A percentile compares a stretch with the other conserved stretches of the same genome.
These are phyloP conservation scores for Tricladium varicosporioides DNA, from an alignment of 2,329 filamentous ascomycete genomes.

Conservation along the genomic window DNA sequence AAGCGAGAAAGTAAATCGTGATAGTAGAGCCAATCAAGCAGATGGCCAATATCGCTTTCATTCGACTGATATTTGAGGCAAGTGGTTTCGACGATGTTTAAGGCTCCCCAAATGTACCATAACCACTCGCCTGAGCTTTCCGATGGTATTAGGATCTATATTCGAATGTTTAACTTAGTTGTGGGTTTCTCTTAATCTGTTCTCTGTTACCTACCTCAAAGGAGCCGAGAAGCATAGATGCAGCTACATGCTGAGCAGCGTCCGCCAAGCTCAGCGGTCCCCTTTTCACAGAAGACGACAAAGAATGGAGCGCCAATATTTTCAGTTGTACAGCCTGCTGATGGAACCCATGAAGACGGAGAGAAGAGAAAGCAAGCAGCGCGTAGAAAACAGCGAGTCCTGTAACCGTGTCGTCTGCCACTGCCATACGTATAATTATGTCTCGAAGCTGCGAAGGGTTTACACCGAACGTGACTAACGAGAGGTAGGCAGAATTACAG, in stretches of 20 bases:
- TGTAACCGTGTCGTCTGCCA: background rate
- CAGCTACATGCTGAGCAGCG: conserved; percentile 7
- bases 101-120: background rate
- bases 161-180: too few relatives aligned
- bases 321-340: conserved; percentile 5
- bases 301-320: conserved; percentile 2
- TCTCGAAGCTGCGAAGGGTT: conserved; percentile 3
- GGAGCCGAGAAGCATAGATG: conserved; percentile 5
- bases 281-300: conserved; percentile 5
- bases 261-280: background rate
- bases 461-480: conserved; percentile 4
- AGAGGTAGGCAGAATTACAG: conserved; percentile 5
- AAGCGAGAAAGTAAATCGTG: conserved; percentile 34
- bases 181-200: too few relatives aligned
- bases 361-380: conserved; percentile 10
- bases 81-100: conserved; percentile 1
- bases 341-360: conserved; percentile 5
- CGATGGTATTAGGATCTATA: conserved; percentile 3
- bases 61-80: background rate
- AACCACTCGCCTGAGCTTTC: conserved; percentile 4
- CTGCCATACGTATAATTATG: conserved; percentile 10
- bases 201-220: conserved; percentile 4
- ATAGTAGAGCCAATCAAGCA: conserved; percentile 4
- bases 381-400: conserved; percentile 5
- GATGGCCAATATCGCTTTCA: background rate